Evolutionary conservation across 495 filamentous ascomycete genomes (phyloP).

Genomic region (Xylaria venustula): DNA sequence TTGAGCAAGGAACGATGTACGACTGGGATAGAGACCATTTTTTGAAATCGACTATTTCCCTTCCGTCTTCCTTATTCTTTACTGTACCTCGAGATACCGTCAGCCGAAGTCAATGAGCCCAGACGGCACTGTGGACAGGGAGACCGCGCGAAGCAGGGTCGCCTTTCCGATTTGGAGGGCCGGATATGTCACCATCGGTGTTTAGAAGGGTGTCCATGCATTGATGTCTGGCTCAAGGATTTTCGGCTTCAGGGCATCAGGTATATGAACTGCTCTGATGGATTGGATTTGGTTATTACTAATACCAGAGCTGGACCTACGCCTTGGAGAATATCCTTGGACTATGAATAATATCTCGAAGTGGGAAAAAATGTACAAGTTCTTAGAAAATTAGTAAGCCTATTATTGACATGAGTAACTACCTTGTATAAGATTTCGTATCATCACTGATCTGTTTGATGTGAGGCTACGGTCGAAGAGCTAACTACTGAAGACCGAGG

Average conservation of each 20-base stretch:
- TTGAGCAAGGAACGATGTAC: background rate
- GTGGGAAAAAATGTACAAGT: too few species aligned
- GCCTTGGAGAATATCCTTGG: too few species aligned
- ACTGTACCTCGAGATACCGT: slow-evolving; percentile 9
- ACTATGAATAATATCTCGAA: too few species aligned
- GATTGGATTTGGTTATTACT: background rate
- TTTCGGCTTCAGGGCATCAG: background rate
- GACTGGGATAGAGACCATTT: background rate
- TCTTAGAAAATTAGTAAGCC: too few species aligned
- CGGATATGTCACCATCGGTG: background rate
- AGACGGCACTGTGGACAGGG: slow-evolving; percentile 2
- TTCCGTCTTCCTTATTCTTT: background rate
- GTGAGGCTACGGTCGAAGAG: too few species aligned
- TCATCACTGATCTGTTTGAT: too few species aligned
- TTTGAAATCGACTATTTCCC: background rate
- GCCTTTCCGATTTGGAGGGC: background rate
- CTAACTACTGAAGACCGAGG: too few species aligned
- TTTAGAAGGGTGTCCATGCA: background rate
- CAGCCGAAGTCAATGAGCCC: background rate
- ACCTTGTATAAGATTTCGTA: too few species aligned
- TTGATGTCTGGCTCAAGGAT: background rate
- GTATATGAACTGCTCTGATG: background rate
- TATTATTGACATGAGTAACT: too few species aligned
- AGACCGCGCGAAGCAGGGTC: background rate
- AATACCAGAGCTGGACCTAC: too few species aligned